These are phyloP conservation scores for Aspergillus indologenus DNA, from an alignment of 495 filamentous ascomycete species.

Conservation along the genomic window DNA sequence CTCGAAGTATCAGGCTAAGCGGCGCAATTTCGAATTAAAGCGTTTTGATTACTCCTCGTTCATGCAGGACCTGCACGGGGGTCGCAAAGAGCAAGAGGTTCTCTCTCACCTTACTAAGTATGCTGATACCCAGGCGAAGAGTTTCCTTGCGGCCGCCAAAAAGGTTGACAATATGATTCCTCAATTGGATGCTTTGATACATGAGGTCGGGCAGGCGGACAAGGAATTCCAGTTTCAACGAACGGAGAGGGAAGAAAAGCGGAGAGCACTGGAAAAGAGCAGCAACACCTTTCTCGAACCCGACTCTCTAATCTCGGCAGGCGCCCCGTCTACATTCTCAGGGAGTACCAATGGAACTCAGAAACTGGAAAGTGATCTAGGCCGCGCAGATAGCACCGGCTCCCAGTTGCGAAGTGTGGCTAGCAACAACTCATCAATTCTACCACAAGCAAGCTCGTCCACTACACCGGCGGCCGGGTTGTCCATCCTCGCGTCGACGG, in stretches of 20 bases:
- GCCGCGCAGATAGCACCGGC: constrained; percentile 67
- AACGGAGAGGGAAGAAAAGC: constrained; percentile 90
- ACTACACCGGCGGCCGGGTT: constrained; percentile 30
- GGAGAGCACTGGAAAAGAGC: constrained; percentile 83
- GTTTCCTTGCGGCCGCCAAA: constrained; percentile 75
- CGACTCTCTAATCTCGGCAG: constrained; percentile 43
- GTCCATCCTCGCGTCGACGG: constrained; percentile 32
- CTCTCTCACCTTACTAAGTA: constrained; percentile 94
- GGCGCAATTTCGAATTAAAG: constrained; percentile 91
- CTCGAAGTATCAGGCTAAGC: constrained; percentile 91
- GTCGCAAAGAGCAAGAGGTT: constrained; percentile 95
- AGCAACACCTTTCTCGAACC: constrained; percentile 78
- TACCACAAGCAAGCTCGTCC: constrained; percentile 42
- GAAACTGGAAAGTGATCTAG: constrained; percentile 62
- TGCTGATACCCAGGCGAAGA: constrained; percentile 83
- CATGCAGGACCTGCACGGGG: constrained; percentile 97
- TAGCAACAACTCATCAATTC: constrained; percentile 47
- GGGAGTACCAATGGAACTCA: constrained; percentile 35
- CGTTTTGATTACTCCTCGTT: constrained; percentile 99
- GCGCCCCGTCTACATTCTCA: constrained; percentile 24
- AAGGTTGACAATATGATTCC: constrained; percentile 86
- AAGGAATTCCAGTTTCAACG: constrained; percentile 94
- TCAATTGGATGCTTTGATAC: constrained; percentile 86
- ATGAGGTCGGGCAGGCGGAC: constrained; percentile 85
- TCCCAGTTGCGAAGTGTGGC: constrained; percentile 56